Evolutionary conservation across 495 filamentous ascomycete genomes (phyloP).

Genomic region (Xylaria grammica): DNA sequence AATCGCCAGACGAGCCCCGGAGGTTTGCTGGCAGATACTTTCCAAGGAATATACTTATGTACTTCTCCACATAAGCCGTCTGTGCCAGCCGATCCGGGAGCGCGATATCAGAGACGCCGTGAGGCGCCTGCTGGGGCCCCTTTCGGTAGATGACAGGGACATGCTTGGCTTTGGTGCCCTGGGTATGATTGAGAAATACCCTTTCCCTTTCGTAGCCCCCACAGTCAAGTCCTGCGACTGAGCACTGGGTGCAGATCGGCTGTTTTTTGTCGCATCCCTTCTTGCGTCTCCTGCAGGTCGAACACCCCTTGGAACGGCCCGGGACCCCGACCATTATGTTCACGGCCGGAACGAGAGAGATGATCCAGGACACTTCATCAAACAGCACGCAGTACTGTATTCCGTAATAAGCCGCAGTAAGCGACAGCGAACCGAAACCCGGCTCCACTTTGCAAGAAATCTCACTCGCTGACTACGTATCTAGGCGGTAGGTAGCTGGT

Average conservation of each 20-base stretch:
- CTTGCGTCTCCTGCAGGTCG: slow-evolving; percentile 25
- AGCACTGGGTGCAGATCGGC: slow-evolving; percentile 20
- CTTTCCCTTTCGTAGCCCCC: slow-evolving; percentile 23
- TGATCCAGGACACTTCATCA: background rate
- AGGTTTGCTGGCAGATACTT: slow-evolving; percentile 14
- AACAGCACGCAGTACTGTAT: background rate
- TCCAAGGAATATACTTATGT: slow-evolving; percentile 15
- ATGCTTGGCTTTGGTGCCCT: slow-evolving; percentile 8
- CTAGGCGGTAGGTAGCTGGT: too few relatives aligned
- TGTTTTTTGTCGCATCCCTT: slow-evolving; percentile 22
- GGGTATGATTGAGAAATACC: slow-evolving; percentile 22
- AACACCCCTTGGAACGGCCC: slow-evolving; percentile 27
- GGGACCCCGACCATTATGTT: slow-evolving; percentile 27
- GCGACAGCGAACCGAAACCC: background rate
- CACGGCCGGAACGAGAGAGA: background rate
- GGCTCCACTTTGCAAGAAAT: too few relatives aligned
- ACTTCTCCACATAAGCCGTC: slow-evolving; percentile 20
- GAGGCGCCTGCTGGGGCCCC: background rate
- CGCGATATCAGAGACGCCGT: slow-evolving; percentile 1
- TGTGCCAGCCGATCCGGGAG: slow-evolving; percentile 13
- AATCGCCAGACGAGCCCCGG: slow-evolving; percentile 9
- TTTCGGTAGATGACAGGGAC: slow-evolving; percentile 19
- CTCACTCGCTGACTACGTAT: too few relatives aligned
- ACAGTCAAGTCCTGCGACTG: slow-evolving; percentile 13
- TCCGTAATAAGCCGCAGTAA: background rate